Evolutionary conservation across 1,284 basidiomycete genomes (phyloP), one percentile per base, ranked within the genome.

Genomic region (Exobasidium rhododendri): DNA sequence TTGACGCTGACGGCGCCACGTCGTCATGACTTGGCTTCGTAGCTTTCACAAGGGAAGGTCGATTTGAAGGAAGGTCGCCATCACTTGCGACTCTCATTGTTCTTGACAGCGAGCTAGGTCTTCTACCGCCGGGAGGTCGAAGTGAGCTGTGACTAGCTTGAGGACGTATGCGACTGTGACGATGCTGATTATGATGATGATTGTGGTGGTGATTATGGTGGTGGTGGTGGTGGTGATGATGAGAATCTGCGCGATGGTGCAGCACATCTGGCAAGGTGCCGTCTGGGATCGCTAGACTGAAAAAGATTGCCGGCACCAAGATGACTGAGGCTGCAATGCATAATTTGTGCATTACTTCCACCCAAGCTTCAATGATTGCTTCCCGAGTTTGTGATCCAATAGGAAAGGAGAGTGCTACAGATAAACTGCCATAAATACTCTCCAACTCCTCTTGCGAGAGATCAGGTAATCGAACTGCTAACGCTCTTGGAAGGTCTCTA

Each of bases 401-500:
- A 17, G 75, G 72, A 66, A 81, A 81, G 28, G 71, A 65, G 1
- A 77, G 73, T 17, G 80, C 80, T 6, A 69, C 76, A 17, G 70
- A 64, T 51, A 81, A 68, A 49, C 70, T 72, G 44, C 73, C 73
- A 50, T 71, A 77, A 58, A 81, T 74, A 28, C 54, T 17, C 31
- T 69, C 62, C 46, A 77, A 69, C 55, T 75, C 70, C 26, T 66
- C 67, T 7, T 63, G 59, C 14, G 72, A 51, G 44, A 83, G 80
- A 3, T 62, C 32, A 14, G 74, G 68, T 62, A 90, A 82, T 70
- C 86, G 80, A 47, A 80, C 68, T 2, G 81, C 83, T 6, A 91
- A 83, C 61, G 84, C 83, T 0, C 68, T 69, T 17, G 88, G 89
- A 85, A 88, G 86, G 24, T 82, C 76, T 62, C 83, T 83, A 20